These are phyloP conservation scores for Quercus alba DNA, from an alignment of 306 rosid species.

Conservation along the genomic window DNA sequence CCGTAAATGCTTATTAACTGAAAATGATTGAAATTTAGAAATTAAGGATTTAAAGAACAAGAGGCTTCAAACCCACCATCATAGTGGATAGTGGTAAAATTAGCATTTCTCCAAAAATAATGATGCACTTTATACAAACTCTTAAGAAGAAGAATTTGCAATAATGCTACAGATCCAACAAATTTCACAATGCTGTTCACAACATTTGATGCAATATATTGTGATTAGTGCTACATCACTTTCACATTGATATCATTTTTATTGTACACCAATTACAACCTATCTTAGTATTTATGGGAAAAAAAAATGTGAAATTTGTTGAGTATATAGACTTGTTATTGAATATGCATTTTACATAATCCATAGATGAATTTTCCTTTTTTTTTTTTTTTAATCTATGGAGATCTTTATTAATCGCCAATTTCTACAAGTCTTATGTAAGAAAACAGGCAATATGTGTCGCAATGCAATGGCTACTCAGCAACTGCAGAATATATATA, in stretches of 20 bases:
- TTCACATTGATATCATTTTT: too few relatives aligned
- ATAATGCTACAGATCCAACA: neutral
- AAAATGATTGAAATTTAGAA: slow-evolving; percentile 4
- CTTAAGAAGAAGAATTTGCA: neutral
- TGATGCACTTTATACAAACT: neutral
- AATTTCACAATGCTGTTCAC: too few relatives aligned
- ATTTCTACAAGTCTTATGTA: neutral
- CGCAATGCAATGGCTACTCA: too few relatives aligned
- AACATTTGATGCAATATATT: too few relatives aligned
- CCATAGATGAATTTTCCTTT: neutral
- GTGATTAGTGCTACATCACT: too few relatives aligned
- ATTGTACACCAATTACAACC: too few relatives aligned
- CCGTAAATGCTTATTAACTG: slow-evolving; percentile 81
- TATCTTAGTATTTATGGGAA: too few relatives aligned
- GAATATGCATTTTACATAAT: neutral
- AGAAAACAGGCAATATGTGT: neutral
- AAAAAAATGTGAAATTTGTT: too few relatives aligned
- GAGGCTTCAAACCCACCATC: neutral
- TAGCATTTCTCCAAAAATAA: neutral
- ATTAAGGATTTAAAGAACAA: neutral
- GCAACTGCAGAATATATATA: neutral
- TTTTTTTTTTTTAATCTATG: neutral
- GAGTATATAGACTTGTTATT: too few relatives aligned
- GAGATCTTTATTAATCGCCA: neutral
- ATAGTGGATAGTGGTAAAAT: neutral